Percentiles rank a stretch among this genome's conserved stretches.
phyloP scores from a whole-genome alignment of 257 asterid genomes.

The Cynanchum wilfordii region DNA sequence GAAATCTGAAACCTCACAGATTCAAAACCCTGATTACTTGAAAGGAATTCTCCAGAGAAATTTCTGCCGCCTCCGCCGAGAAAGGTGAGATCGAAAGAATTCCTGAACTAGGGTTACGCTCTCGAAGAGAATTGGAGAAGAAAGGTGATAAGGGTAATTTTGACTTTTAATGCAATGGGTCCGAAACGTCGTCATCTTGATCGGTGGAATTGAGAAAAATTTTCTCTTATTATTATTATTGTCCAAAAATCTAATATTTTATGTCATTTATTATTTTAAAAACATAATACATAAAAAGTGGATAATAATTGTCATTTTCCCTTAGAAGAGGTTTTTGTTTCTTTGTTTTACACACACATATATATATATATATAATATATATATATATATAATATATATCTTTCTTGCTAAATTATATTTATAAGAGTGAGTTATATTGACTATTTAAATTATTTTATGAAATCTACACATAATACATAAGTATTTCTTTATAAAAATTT shows the following conservation, averaged over 20 bases:
- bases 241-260: background rate
- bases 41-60: background rate
- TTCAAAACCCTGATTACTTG: background rate
- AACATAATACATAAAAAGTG: no score
- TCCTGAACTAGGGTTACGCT: background rate
- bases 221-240: background rate
- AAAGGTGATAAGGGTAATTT: background rate
- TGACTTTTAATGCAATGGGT: background rate
- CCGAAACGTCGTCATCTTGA: background rate
- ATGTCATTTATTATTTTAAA: no score
- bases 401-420: no score
- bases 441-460: no score
- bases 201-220: background rate
- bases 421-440: no score
- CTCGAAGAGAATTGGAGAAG: background rate
- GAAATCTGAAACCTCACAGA: background rate
- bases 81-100: background rate
- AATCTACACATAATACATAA: no score
- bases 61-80: background rate
- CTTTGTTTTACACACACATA: no score
- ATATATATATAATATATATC: no score
- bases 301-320: no score
- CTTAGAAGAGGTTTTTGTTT: no score
- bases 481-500: no score
- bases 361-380: no score